Evolutionary conservation across 2,329 filamentous ascomycete genomes (phyloP).

Genomic region (Colletotrichum coccodes): DNA sequence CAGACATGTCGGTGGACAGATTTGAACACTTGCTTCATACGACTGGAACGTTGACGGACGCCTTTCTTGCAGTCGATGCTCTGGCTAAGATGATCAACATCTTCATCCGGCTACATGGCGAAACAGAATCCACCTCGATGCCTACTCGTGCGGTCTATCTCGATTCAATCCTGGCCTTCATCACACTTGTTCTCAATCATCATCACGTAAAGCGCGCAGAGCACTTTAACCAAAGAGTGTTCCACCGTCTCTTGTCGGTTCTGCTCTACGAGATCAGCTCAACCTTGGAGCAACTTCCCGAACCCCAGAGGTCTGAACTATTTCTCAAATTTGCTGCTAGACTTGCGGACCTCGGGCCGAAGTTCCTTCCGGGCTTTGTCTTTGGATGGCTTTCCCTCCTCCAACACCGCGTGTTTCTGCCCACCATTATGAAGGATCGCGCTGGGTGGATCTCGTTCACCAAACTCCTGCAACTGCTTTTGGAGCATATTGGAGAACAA

Average conservation of each 20-base stretch:
- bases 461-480: conserved; percentile 76
- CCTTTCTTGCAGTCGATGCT: conserved; percentile 76
- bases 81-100: conserved; percentile 83
- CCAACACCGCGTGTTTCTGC: conserved; percentile 86
- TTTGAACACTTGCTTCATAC: conserved; percentile 78
- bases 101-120: conserved; percentile 78
- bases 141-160: conserved; percentile 77
- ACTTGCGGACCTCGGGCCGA: conserved; percentile 79
- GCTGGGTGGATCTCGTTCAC: conserved; percentile 82
- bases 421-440: conserved; percentile 74
- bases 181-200: conserved; percentile 84
- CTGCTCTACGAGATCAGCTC: conserved; percentile 80
- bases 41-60: conserved; percentile 66
- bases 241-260: conserved; percentile 88
- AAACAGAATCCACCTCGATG: conserved; percentile 66
- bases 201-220: conserved; percentile 86
- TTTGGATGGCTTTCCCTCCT: conserved; percentile 88
- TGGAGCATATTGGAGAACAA: conserved; percentile 81
- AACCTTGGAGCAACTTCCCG: conserved; percentile 66
- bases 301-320: conserved; percentile 74
- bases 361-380: conserved; percentile 81
- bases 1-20: conserved; percentile 81
- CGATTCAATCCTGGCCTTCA: conserved; percentile 80
- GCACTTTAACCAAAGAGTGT: conserved; percentile 86
- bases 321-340: conserved; percentile 77